Base-by-base conservation (phyloP, 257 asterid genomes). In the Catharanthus roseus region DNA sequence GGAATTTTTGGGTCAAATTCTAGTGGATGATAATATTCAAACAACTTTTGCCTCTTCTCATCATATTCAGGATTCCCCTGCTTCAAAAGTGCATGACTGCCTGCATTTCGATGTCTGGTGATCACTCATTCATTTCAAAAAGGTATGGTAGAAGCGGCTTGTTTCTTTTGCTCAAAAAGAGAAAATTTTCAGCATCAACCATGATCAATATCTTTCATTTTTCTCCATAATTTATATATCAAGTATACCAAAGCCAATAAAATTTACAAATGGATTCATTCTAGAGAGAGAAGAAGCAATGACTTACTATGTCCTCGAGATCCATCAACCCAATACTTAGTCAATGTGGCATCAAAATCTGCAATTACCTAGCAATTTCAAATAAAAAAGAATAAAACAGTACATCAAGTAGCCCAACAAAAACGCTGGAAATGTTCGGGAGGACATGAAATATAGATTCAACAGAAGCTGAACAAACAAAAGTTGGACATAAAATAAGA, bases 341-440 rank as follows among this genome's bases (percentile, higher is more conserved):
- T 92, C 54, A 92, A 82, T 21, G 98, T 92, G 74, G 85, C 95
- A 79, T 92, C 98, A 76, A 92, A 92, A 85, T 92, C 98, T 54
- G 96, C 98, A 86, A 92, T 69, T 0, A 75, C 74, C 79, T 75
- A 50, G 34, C 7, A 49, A 74, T 45, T 56, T 42, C 23, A 58
- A 21, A 23, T 4, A n/a, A 38, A 47, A 42, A 38, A 38, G 8
- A 33, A 10, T 12, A 1, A 15, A 4, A 47, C 5, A 57, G 21
- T 16, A 64, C 64, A 71, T n/a, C 26, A 19, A 58, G 10, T 16
- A 58, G 19, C 60, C 11, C 5, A 26, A 1, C 10, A 13, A 0
- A 18, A 18, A 51, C 44, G 56, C 1, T 6, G 15, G 1, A 33
- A 39, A 13, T 42, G 18, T 36, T 19, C 15, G 2, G 15, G 3